Evolutionary conservation across 2,329 filamentous ascomycete genomes (phyloP).

Genomic region (Clonostachys byssicola): DNA sequence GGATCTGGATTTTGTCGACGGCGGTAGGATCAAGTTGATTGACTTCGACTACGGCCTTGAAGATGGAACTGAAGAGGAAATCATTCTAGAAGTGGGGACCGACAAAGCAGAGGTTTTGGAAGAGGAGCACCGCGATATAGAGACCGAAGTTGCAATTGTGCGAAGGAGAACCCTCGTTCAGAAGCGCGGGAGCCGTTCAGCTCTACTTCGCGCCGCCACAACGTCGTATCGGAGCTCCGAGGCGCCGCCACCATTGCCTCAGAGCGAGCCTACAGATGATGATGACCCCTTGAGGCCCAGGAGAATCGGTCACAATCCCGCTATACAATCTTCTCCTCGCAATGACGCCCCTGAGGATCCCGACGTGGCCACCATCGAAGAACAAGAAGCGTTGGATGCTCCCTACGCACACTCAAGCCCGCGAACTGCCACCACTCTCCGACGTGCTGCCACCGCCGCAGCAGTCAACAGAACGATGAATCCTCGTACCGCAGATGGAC

Average conservation of each 20-base stretch:
- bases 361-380: slow-evolving; percentile 45
- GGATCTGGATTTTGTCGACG: slow-evolving; percentile 71
- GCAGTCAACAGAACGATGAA: slow-evolving; percentile 67
- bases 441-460: slow-evolving; percentile 72
- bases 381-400: slow-evolving; percentile 60
- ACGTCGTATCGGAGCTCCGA: slow-evolving; percentile 14
- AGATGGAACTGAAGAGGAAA: slow-evolving; percentile 51
- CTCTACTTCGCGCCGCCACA: slow-evolving; percentile 45
- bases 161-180: slow-evolving; percentile 69
- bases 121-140: slow-evolving; percentile 71
- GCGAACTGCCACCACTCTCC: slow-evolving; percentile 65
- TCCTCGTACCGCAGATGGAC: slow-evolving; percentile 47
- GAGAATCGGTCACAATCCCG: slow-evolving; percentile 28
- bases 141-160: slow-evolving; percentile 75
- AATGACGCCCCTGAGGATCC: slow-evolving; percentile 25
- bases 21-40: slow-evolving; percentile 66
- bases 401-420: slow-evolving; percentile 72
- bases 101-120: slow-evolving; percentile 64
- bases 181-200: slow-evolving; percentile 42
- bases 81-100: slow-evolving; percentile 72
- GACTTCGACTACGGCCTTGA: slow-evolving; percentile 65
- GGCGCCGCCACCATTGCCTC: slow-evolving; percentile 21
- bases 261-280: slow-evolving; percentile 21
- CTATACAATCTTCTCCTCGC: slow-evolving; percentile 4
- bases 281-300: slow-evolving; percentile 52